Conservation (phyloP, 2,329 filamentous ascomycete genomes). For the Epichloe festucae region DNA sequence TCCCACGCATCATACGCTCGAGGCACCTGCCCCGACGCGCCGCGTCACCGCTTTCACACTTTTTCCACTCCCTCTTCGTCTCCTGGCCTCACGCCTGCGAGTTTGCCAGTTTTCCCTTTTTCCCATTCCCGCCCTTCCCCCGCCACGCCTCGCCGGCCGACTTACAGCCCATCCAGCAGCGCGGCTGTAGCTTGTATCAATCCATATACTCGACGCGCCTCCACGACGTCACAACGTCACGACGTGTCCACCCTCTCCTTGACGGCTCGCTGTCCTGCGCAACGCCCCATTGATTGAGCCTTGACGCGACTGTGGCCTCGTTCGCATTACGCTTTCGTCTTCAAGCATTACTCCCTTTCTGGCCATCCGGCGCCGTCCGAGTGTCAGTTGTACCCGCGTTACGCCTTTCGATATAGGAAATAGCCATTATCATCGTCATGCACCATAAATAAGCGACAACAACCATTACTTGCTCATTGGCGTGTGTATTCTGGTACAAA, state of each 20-base stretch:
- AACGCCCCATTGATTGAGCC: constrained; percentile 7
- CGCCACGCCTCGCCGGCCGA: constrained; percentile 9
- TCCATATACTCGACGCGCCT: constrained; percentile 15
- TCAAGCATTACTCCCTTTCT: constrained; percentile 1
- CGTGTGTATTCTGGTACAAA: constrained; percentile 10
- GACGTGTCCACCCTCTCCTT: constrained; percentile 14
- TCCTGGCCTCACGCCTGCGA: constrained; percentile 4
- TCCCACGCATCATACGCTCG: constrained; percentile 32
- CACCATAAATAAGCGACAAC: constrained; percentile 18
- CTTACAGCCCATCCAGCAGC: constrained; percentile 3
- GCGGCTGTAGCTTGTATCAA: constrained; percentile 4
- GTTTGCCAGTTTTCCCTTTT: constrained; percentile 6
- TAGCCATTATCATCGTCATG: constrained; percentile 24
- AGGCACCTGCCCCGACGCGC: constrained; percentile 29
- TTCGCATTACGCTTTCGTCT: constrained; percentile 3
- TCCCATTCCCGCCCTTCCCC: constrained; percentile 5
- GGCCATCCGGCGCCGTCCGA: constrained; percentile 1
- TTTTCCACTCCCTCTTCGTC: constrained; percentile 22
- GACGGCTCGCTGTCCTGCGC: constrained; percentile 8
- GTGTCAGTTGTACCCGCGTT: not conserved
- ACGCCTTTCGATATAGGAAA: constrained; percentile 3
- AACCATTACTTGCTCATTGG: constrained; percentile 12
- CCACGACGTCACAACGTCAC: constrained; percentile 11
- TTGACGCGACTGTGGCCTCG: constrained; percentile 13
- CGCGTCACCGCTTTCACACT: constrained; percentile 27